phyloP scores from a whole-genome alignment of 2,329 filamentous ascomycete species.

The Colletotrichum zoysiae region DNA sequence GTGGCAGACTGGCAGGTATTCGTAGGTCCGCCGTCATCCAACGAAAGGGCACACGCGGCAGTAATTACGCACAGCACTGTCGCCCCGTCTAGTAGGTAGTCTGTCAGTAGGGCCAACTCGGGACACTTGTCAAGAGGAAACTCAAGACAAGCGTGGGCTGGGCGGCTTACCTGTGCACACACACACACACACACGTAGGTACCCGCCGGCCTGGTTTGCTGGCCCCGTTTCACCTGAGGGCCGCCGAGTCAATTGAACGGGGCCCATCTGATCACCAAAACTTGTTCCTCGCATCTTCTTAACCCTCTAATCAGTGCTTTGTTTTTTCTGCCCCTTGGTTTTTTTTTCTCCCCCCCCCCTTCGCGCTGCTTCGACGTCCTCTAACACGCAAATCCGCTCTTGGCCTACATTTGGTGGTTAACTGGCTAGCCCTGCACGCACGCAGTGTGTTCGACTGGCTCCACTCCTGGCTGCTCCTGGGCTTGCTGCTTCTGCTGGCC shows the following conservation, averaged over 20 bases:
- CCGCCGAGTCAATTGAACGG: slow-evolving; percentile 30
- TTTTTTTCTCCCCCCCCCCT: neutral
- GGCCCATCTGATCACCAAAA: slow-evolving; percentile 34
- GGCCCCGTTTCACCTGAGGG: slow-evolving; percentile 35
- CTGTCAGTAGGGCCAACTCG: neutral
- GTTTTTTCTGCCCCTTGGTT: neutral
- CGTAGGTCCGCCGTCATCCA: neutral
- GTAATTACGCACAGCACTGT: neutral
- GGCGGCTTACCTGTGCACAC: neutral
- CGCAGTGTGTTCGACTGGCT: neutral
- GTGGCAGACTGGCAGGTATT: no score
- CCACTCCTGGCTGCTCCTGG: neutral
- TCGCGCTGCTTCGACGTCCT: neutral
- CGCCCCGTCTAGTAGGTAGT: neutral
- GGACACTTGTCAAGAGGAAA: neutral
- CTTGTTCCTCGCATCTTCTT: slow-evolving; percentile 27
- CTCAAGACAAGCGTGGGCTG: neutral
- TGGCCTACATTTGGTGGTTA: neutral
- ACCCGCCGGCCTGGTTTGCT: slow-evolving; percentile 5
- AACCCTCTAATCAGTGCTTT: no score
- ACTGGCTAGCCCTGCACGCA: neutral
- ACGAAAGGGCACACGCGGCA: neutral
- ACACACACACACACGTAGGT: no score
- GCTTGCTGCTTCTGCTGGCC: neutral
- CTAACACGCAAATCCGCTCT: neutral